Evolutionary conservation across 1,284 basidiomycete genomes (phyloP).

Genomic region (Trichosporon sp.): DNA sequence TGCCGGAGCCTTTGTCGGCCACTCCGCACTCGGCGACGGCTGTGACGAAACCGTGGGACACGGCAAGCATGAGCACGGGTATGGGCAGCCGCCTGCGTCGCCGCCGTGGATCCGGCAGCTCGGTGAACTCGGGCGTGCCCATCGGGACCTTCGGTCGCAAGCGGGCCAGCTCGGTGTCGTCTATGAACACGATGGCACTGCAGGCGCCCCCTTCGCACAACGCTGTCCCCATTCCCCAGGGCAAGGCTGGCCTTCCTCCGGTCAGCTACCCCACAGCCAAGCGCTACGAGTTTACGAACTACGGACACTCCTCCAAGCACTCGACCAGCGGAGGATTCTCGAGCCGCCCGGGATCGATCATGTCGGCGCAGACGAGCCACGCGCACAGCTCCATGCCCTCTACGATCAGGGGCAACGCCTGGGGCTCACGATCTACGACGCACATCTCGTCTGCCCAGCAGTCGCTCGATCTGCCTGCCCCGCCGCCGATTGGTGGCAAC

Average conservation of each 20-base stretch:
- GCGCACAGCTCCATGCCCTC: constrained; percentile 6
- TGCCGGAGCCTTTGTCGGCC: constrained; percentile 44
- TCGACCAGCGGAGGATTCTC: constrained; percentile 1
- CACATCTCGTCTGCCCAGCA: neutral
- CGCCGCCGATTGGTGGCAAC: constrained; percentile 25
- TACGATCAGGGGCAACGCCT: constrained; percentile 6
- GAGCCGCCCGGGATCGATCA: constrained; percentile 43
- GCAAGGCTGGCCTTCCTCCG: constrained; percentile 37
- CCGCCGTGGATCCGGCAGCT: constrained; percentile 37
- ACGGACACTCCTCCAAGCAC: constrained; percentile 24
- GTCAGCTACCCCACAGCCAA: constrained; percentile 46
- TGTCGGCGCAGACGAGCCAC: constrained; percentile 35
- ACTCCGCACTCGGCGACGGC: constrained; percentile 1
- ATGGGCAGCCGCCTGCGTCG: constrained; percentile 4
- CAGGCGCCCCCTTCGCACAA: constrained; percentile 5
- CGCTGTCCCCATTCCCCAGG: constrained; percentile 27
- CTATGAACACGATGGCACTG: constrained; percentile 8
- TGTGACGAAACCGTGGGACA: neutral
- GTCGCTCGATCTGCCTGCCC: constrained; percentile 19
- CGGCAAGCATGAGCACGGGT: neutral
- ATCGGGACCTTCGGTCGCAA: constrained; percentile 27
- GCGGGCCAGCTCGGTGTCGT: constrained; percentile 29
- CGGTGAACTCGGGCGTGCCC: constrained; percentile 25
- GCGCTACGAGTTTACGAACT: constrained; percentile 44
- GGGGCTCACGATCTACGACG: neutral